Evolutionary conservation across 2,329 filamentous ascomycete genomes (phyloP).

Genomic region (Xylaria polymorpha): DNA sequence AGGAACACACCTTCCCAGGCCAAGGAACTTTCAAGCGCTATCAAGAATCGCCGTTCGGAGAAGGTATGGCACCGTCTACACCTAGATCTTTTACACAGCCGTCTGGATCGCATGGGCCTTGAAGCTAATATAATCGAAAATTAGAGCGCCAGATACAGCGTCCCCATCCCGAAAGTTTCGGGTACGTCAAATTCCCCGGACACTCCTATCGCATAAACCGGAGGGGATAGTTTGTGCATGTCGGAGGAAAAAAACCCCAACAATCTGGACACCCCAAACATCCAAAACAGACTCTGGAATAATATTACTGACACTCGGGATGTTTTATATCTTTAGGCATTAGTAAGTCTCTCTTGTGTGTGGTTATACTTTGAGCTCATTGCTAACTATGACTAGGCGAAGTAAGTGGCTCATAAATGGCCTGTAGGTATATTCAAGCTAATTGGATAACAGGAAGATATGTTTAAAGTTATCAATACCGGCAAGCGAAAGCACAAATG

Average conservation of each 20-base stretch:
- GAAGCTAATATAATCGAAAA: slow-evolving; percentile 17
- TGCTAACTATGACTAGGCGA: slow-evolving; percentile 33
- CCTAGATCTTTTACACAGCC: background rate
- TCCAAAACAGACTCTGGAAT: background rate
- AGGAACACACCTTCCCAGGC: slow-evolving; percentile 70
- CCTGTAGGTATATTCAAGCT: background rate
- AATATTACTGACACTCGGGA: slow-evolving; percentile 1
- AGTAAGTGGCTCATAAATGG: slow-evolving; percentile 5
- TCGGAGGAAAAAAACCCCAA: background rate
- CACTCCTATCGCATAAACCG: background rate
- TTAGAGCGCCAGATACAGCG: slow-evolving; percentile 84
- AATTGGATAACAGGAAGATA: slow-evolving; percentile 59
- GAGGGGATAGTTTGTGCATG: background rate
- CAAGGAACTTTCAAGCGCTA: slow-evolving; percentile 82
- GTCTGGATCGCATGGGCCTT: background rate
- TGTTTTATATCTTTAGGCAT: slow-evolving; percentile 53
- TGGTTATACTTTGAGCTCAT: background rate
- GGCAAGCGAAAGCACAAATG: slow-evolving; percentile 85
- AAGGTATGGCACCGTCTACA: slow-evolving; percentile 58
- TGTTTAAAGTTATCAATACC: slow-evolving; percentile 93
- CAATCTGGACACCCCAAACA: background rate
- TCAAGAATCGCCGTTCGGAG: slow-evolving; percentile 95
- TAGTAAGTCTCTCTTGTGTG: slow-evolving; percentile 63
- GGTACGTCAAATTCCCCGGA: slow-evolving; percentile 63
- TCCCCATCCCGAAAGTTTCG: slow-evolving; percentile 92